Conservation (phyloP, 495 filamentous ascomycete genomes). For the Penicillium atrosanguineum region DNA sequence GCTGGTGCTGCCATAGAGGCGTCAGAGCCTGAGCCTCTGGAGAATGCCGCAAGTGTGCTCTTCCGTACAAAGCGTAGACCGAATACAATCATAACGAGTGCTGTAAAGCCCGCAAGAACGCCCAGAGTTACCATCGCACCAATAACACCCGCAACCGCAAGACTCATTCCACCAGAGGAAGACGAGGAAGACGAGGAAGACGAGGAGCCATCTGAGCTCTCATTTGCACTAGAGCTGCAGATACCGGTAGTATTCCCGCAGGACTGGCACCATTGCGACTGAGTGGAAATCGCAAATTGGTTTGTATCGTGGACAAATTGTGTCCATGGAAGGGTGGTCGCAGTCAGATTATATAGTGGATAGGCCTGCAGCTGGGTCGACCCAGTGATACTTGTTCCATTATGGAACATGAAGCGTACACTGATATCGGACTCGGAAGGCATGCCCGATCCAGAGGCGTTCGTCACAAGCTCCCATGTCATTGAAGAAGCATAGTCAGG, state of each 20-base stretch:
- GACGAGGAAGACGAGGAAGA: slow-evolving; percentile 5
- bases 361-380: slow-evolving; percentile 29
- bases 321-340: slow-evolving; percentile 36
- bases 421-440: slow-evolving; percentile 33
- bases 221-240: slow-evolving; percentile 18
- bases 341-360: slow-evolving; percentile 42
- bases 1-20: neutral
- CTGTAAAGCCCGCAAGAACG: slow-evolving; percentile 43
- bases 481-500: slow-evolving; percentile 54
- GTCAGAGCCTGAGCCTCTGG: neutral
- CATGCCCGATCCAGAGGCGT: slow-evolving; percentile 36
- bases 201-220: neutral
- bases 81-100: slow-evolving; percentile 12
- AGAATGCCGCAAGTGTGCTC: slow-evolving; percentile 2
- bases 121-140: slow-evolving; percentile 62
- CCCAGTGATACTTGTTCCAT: slow-evolving; percentile 41
- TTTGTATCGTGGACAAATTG: slow-evolving; percentile 41
- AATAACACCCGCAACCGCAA: slow-evolving; percentile 55
- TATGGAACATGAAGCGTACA: slow-evolving; percentile 55
- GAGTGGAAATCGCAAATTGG: slow-evolving; percentile 38
- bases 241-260: slow-evolving; percentile 47
- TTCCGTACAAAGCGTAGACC: slow-evolving; percentile 7
- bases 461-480: slow-evolving; percentile 54
- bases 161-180: slow-evolving; percentile 29
- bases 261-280: slow-evolving; percentile 43